Evolutionary conservation across 2,329 filamentous ascomycete species (phyloP).

Genomic region (Exophiala alcalophila): DNA sequence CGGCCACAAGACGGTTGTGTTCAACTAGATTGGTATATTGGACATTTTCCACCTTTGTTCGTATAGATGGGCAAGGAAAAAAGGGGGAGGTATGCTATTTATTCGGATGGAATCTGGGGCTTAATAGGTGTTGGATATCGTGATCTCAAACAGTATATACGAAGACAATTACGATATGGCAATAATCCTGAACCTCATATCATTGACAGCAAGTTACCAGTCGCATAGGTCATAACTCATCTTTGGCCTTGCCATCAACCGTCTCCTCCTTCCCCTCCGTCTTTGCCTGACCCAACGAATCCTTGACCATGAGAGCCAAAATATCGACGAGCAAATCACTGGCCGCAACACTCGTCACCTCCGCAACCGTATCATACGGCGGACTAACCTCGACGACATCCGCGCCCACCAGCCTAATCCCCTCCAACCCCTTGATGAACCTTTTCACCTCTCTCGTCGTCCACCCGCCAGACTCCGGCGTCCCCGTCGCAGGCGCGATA

Average conservation of each 20-base stretch:
- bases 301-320: conserved; percentile 33
- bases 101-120: too few species aligned
- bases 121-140: too few species aligned
- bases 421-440: conserved; percentile 30
- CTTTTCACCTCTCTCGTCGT: conserved; percentile 31
- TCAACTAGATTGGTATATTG: conserved; percentile 51
- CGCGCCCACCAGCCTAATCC: conserved; percentile 30
- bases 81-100: too few species aligned
- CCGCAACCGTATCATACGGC: conserved; percentile 30
- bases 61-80: not conserved
- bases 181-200: too few species aligned
- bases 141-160: too few species aligned
- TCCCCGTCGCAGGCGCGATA: conserved; percentile 36
- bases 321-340: conserved; percentile 35
- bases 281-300: conserved; percentile 14
- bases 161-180: too few species aligned
- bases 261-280: not conserved
- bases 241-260: conserved; percentile 6
- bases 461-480: conserved; percentile 32
- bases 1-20: conserved; percentile 76
- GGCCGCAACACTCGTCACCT: conserved; percentile 33
- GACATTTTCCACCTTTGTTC: too few species aligned
- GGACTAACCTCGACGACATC: conserved; percentile 33
- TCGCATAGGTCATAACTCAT: too few species aligned
- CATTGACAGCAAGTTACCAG: too few species aligned